Evolutionary conservation across 2,329 filamentous ascomycete species (phyloP).

Genomic region (Ophiostoma novo-ulmi): DNA sequence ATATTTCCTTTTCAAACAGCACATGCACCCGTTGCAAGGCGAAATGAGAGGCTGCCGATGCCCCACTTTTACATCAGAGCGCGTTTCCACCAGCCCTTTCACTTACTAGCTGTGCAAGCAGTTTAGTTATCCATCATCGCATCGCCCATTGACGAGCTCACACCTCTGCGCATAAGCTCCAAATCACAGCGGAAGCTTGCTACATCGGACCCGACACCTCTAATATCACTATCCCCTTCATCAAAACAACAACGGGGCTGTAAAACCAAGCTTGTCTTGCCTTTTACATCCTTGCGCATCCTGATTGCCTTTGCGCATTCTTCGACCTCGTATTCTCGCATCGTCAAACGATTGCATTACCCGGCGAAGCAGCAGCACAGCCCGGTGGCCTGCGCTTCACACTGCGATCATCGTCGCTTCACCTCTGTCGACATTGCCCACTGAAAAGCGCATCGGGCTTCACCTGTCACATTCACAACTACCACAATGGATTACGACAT

Average conservation of each 20-base stretch:
- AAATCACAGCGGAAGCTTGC: no score
- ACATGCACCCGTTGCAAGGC: no score
- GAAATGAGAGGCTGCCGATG: not conserved
- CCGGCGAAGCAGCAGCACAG: not conserved
- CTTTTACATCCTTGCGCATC: no score
- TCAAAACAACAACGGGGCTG: not conserved
- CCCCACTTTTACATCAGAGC: slow-evolving; percentile 3
- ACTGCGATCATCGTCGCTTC: not conserved
- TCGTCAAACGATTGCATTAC: not conserved
- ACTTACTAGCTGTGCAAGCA: not conserved
- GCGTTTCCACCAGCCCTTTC: not conserved
- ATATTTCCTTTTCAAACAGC: no score
- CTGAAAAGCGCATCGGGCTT: not conserved
- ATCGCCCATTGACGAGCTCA: not conserved
- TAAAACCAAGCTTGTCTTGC: not conserved
- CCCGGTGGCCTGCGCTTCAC: not conserved
- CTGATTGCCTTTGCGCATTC: not conserved
- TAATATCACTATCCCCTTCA: not conserved
- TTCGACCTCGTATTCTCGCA: not conserved
- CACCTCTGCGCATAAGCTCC: no score
- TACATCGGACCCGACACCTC: no score
- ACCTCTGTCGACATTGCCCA: not conserved
- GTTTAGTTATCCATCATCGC: not conserved
- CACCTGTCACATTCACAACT: not conserved
- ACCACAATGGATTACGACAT: slow-evolving; percentile 61